phyloP scores from a whole-genome alignment of 768 basidiomycete species.

The Rhodotorula toruloides region DNA sequence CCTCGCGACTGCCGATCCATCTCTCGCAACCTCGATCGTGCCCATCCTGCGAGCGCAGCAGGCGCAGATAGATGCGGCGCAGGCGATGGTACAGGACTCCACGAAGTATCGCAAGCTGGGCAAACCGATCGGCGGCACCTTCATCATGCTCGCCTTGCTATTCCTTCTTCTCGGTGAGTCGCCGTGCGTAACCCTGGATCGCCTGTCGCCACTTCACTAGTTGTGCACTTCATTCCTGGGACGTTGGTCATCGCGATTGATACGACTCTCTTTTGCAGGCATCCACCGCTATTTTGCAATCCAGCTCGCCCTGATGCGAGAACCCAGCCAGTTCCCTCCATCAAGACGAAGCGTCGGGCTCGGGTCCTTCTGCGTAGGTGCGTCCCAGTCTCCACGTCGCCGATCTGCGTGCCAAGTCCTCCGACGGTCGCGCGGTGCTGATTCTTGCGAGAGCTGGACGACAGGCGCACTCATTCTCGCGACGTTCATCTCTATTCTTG shows the following conservation, averaged over 20 bases:
- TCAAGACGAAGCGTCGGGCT: constrained; percentile 22
- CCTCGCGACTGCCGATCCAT: not conserved
- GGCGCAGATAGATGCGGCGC: not conserved
- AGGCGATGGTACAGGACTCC: not conserved
- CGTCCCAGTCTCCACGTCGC: not conserved
- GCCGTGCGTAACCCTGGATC: too few relatives aligned
- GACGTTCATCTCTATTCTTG: constrained; percentile 5
- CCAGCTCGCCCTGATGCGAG: constrained; percentile 16
- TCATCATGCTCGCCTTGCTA: constrained; percentile 25
- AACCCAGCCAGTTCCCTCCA: constrained; percentile 28
- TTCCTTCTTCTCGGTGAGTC: constrained; percentile 24
- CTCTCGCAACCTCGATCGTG: constrained; percentile 4
- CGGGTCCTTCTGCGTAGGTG: constrained; percentile 16
- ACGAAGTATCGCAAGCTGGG: constrained; percentile 22
- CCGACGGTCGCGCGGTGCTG: not conserved
- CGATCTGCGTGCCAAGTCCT: not conserved
- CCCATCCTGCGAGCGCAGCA: constrained; percentile 14
- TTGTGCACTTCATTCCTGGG: not conserved
- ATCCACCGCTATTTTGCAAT: constrained; percentile 23
- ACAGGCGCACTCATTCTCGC: constrained; percentile 12
- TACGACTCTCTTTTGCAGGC: too few relatives aligned
- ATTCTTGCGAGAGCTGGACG: not conserved
- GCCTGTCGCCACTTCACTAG: not conserved
- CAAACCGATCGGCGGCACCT: constrained; percentile 31
- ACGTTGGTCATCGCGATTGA: too few relatives aligned